Evolutionary conservation across 176 grass and related monocot species (phyloP).

Genomic region (Ananas comosus): DNA sequence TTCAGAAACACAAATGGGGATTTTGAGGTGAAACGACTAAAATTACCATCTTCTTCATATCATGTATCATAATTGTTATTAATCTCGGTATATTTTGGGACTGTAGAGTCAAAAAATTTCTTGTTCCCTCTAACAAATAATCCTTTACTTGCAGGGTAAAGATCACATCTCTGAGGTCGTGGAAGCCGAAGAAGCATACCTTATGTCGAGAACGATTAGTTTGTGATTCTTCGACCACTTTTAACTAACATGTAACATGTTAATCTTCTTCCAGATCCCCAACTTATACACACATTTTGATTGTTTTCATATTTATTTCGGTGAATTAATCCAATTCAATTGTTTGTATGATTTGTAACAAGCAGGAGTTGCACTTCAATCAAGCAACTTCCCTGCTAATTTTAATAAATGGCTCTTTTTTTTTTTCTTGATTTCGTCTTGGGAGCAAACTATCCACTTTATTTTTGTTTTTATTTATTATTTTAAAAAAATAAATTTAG

Average conservation of each 20-base stretch:
- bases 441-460: no score
- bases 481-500: no score
- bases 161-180: constrained; percentile 32
- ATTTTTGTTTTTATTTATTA: no score
- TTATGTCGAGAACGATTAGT: constrained; percentile 61
- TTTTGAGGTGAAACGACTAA: no score
- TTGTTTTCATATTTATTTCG: constrained; percentile 1
- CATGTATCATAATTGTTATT: no score
- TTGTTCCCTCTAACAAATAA: not conserved
- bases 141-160: constrained; percentile 30
- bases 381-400: constrained; percentile 27
- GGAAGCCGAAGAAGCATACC: constrained; percentile 59
- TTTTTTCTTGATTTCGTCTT: not conserved
- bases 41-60: no score
- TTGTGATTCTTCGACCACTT: constrained; percentile 51
- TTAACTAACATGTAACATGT: constrained; percentile 42
- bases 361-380: constrained; percentile 40
- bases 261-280: constrained; percentile 1
- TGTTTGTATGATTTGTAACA: not conserved
- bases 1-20: no score
- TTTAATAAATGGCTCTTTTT: constrained; percentile 6
- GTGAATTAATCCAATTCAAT: no score
- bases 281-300: not conserved
- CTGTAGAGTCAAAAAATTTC: not conserved
- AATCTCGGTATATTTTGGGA: no score